phyloP scores from a whole-genome alignment of 768 basidiomycete genomes.

The Lentinula boryana region DNA sequence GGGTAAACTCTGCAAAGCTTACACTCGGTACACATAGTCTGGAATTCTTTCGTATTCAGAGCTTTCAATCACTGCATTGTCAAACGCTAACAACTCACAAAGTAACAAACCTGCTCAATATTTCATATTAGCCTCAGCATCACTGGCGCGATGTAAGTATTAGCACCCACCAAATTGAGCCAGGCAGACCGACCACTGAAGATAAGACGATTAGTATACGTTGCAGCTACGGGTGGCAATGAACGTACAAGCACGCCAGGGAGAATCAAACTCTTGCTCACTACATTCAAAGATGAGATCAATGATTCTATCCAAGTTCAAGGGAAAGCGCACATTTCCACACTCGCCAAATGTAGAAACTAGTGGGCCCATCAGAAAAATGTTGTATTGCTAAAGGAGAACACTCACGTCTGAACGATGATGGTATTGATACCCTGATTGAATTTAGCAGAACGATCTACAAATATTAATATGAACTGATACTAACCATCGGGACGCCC shows the following conservation, averaged over 20 bases:
- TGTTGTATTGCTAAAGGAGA: background rate
- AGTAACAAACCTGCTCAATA: background rate
- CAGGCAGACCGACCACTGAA: background rate
- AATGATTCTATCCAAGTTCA: background rate
- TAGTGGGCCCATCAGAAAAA: background rate
- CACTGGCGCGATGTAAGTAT: background rate
- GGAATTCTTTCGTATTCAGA: background rate
- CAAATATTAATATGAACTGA: background rate
- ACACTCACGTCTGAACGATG: background rate
- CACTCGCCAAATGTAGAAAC: slow-evolving; percentile 4
- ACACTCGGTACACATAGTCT: slow-evolving; percentile 5
- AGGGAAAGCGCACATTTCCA: background rate
- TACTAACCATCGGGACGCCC: slow-evolving; percentile 1
- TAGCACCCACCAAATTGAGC: slow-evolving; percentile 2
- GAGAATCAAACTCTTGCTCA: background rate
- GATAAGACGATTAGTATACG: background rate
- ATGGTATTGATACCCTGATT: background rate
- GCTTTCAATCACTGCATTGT: background rate
- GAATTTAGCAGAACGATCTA: background rate
- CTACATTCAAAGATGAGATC: background rate
- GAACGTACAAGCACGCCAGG: background rate
- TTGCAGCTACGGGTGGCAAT: too few species aligned
- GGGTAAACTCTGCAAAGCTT: background rate
- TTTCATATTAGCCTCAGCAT: background rate
- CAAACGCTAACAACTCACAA: background rate